Evolutionary conservation across 1,139 yeast genomes (phyloP), one percentile per base, ranked within the genome.

Genomic region (Yamadazyma epiphylla): DNA sequence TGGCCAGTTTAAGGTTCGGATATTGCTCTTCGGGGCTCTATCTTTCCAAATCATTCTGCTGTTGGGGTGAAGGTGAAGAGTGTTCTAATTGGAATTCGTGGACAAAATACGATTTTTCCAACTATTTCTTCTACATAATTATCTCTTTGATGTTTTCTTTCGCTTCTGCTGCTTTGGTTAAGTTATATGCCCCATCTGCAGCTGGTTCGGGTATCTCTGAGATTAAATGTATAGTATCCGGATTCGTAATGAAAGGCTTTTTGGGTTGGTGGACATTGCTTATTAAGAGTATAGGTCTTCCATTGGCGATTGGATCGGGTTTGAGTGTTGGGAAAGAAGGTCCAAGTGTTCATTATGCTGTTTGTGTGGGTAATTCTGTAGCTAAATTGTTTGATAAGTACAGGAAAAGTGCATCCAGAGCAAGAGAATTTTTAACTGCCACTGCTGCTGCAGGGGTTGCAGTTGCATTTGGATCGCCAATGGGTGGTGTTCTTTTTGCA

Each of bases 121-220:
- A 78, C 33, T 89, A 85, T 49, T 1, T 77, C 2, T 48, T 75
- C 1, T 89, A 79, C 50, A 67, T 87, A 3, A 9, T 60, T 0
- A 58, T 82, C 2, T 83, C 95, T 4, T 55, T 81, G 1, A 13
- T 62, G 0, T 78, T 89, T 49, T 83, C 94, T 1, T 58, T 67
- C 8, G 45, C 70, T 7, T 79, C 96, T 2, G 87, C 94, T 0
- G 54, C 68, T 10, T 53, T 87, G 26, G 96, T 94, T 27, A 69
- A 76, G 43, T 55, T 58, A 13, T 80, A 76, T 47, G 91, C 96
- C 1, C 96, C 96, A 0, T 71, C 80, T 35, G 98, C 98, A 1
- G 94, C 98, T 1, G 98, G 98, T 0, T 85, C 95, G 3, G 98
- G 98, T 0, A 94, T 94, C 28, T 83, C 96, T 4, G 99, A 94